Percentiles rank a stretch among this genome's conserved stretches.
Conservation (phyloP, 2,329 filamentous ascomycete genomes). For the Didymella glomerata region DNA sequence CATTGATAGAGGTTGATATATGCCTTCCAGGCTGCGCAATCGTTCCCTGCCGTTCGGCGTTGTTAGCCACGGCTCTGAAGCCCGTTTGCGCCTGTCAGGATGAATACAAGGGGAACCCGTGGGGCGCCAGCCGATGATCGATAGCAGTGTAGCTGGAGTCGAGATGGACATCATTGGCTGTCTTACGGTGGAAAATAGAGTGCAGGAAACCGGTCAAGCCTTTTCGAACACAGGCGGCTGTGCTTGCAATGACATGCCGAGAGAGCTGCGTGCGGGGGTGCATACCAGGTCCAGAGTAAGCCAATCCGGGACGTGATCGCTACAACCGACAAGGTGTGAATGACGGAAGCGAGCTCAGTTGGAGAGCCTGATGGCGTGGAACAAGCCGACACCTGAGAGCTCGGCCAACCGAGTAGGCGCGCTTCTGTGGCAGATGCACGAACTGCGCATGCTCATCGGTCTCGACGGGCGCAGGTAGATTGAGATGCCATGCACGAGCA, state of each 20-base stretch:
- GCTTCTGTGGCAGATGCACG: too few species aligned
- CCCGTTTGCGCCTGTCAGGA: too few species aligned
- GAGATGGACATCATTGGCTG: not conserved
- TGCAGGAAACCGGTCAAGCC: conserved; percentile 1
- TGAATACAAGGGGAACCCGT: too few species aligned
- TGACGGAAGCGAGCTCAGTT: not conserved
- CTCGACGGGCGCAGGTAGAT: too few species aligned
- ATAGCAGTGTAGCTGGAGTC: too few species aligned
- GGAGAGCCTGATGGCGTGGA: too few species aligned
- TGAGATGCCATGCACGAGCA: not conserved
- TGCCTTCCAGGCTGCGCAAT: not conserved
- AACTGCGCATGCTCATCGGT: too few species aligned
- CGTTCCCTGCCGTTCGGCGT: not conserved
- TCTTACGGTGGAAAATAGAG: not conserved
- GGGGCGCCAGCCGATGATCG: too few species aligned
- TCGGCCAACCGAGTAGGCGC: too few species aligned
- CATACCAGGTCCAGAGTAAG: not conserved
- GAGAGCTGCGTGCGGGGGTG: not conserved
- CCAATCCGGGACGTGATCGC: not conserved
- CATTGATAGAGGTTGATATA: not conserved
- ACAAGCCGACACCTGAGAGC: too few species aligned
- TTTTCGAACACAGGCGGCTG: conserved; percentile 4
- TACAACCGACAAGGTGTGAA: not conserved
- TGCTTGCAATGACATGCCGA: not conserved
- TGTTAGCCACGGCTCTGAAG: too few species aligned